Conservation (phyloP, 768 basidiomycete species). For the Boletus pseudo-olivaceus region DNA sequence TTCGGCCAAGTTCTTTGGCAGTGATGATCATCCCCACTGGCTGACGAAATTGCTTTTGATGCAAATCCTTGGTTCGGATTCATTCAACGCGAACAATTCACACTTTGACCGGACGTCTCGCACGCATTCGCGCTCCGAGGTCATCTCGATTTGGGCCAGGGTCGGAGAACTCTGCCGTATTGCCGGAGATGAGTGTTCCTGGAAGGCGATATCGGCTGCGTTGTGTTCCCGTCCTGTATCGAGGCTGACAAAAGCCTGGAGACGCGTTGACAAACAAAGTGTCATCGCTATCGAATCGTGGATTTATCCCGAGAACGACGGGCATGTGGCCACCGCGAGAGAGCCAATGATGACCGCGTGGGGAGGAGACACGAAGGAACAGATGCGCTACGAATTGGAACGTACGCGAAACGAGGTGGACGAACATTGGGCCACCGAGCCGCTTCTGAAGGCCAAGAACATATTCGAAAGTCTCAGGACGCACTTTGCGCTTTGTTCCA, state of each 20-base stretch:
- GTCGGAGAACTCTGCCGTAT: slow-evolving; percentile 70
- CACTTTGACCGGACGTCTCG: slow-evolving; percentile 44
- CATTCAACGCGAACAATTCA: slow-evolving; percentile 31
- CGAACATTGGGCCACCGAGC: slow-evolving; percentile 40
- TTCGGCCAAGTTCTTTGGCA: slow-evolving; percentile 54
- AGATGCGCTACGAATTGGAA: slow-evolving; percentile 46
- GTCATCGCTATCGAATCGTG: slow-evolving; percentile 62
- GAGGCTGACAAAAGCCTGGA: slow-evolving; percentile 77
- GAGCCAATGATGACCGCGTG: slow-evolving; percentile 60
- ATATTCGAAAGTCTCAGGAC: slow-evolving; percentile 54
- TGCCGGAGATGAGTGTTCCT: slow-evolving; percentile 77
- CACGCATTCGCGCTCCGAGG: slow-evolving; percentile 68
- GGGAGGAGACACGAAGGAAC: slow-evolving; percentile 57
- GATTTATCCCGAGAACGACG: slow-evolving; percentile 47
- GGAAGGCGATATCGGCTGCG: slow-evolving; percentile 69
- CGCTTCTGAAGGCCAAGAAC: slow-evolving; percentile 39
- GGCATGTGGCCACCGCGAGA: slow-evolving; percentile 21
- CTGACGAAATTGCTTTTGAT: slow-evolving; percentile 68
- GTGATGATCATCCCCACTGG: slow-evolving; percentile 74
- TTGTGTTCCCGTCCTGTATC: slow-evolving; percentile 73
- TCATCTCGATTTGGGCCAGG: slow-evolving; percentile 68
- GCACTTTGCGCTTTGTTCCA: slow-evolving; percentile 50
- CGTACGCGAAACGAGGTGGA: slow-evolving; percentile 45
- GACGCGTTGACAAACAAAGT: slow-evolving; percentile 60
- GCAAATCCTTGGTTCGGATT: slow-evolving; percentile 66